These are phyloP conservation scores for Hordeum pubiflorum DNA, from an alignment of 202 grass and related monocot species.

Conservation along the genomic window DNA sequence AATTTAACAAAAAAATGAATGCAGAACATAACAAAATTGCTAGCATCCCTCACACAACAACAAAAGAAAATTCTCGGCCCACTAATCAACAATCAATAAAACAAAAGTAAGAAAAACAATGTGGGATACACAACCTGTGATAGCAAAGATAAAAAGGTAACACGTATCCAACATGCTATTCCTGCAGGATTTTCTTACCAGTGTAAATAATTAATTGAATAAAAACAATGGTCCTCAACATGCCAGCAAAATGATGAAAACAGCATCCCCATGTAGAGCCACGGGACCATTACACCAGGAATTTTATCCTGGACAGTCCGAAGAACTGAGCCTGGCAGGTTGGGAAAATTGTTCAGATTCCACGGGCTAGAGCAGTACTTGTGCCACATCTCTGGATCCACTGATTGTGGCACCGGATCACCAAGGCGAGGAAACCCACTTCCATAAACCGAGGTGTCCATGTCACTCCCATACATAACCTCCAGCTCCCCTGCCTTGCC, in stretches of 20 bases:
- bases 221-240: constrained; percentile 94
- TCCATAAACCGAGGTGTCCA: constrained; percentile 88
- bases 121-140: neutral
- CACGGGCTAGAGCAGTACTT: constrained; percentile 64
- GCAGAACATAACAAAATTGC: neutral
- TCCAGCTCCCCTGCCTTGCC: constrained; percentile 73
- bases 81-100: neutral
- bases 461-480: constrained; percentile 90
- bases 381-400: constrained; percentile 45
- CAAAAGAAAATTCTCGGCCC: neutral
- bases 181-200: constrained; percentile 41
- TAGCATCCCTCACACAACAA: neutral
- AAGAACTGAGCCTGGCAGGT: constrained; percentile 85
- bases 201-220: constrained; percentile 98
- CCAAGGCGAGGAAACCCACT: constrained; percentile 76
- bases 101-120: neutral
- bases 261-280: constrained; percentile 93
- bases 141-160: neutral
- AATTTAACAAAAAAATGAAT: neutral
- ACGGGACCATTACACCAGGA: constrained; percentile 92
- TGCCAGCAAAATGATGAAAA: constrained; percentile 99
- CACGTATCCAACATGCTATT: neutral
- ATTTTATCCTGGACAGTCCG: constrained; percentile 71
- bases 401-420: constrained; percentile 40
- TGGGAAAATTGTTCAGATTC: constrained; percentile 95